These are phyloP conservation scores for Paraglomus brasilianum DNA, from an alignment of 192 early-diverging fungal species.

Conservation along the genomic window DNA sequence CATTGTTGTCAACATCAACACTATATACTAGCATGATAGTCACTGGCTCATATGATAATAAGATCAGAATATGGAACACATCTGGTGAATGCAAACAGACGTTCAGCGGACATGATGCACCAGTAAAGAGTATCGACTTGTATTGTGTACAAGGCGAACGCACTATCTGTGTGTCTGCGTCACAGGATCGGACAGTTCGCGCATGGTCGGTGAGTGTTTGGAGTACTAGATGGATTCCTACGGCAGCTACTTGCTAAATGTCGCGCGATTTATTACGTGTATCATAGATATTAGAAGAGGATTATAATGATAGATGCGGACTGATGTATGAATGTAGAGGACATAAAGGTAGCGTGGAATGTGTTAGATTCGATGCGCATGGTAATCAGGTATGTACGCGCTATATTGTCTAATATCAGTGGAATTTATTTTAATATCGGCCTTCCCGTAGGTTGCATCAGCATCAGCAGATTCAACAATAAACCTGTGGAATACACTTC, in stretches of 20 bases:
- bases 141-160: slow-evolving; percentile 53
- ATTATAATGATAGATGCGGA: slow-evolving; percentile 36
- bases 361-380: slow-evolving; percentile 60
- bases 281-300: slow-evolving; percentile 42
- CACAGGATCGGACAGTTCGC: slow-evolving; percentile 66
- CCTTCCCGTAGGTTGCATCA: slow-evolving; percentile 55
- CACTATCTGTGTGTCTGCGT: slow-evolving; percentile 51
- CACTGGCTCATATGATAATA: slow-evolving; percentile 83
- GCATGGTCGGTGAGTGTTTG: slow-evolving; percentile 54
- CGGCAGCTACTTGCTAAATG: slow-evolving; percentile 1
- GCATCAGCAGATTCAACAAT: slow-evolving; percentile 79
- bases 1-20: not conserved
- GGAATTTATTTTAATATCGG: slow-evolving; percentile 16
- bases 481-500: slow-evolving; percentile 73
- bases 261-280: not conserved
- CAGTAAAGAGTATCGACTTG: slow-evolving; percentile 79
- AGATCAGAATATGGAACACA: slow-evolving; percentile 80
- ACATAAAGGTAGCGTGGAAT: slow-evolving; percentile 78
- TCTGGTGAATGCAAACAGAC: slow-evolving; percentile 67
- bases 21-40: slow-evolving; percentile 33
- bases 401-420: not conserved
- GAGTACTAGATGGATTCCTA: not conserved
- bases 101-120: slow-evolving; percentile 64
- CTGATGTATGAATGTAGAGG: slow-evolving; percentile 72
- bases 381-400: slow-evolving; percentile 43